Conservation (phyloP, 2,329 filamentous ascomycete genomes). For the Penicillium sp. region DNA sequence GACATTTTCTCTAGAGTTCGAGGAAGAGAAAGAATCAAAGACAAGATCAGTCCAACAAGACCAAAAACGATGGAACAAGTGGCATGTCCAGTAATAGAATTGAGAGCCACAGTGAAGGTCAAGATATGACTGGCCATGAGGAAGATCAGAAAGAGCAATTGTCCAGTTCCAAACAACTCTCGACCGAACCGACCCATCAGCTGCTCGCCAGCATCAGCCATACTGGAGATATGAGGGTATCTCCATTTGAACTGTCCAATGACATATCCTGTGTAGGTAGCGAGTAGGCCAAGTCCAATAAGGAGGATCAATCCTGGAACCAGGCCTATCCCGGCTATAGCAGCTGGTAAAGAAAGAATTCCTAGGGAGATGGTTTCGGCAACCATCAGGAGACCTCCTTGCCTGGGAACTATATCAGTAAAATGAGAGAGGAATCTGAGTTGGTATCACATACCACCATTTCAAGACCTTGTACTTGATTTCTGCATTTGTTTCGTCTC, state of each 20-base stretch:
- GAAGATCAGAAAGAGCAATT: too few relatives aligned
- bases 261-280: constrained; percentile 29
- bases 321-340: constrained; percentile 52
- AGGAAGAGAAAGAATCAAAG: constrained; percentile 56
- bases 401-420: background rate
- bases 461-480: background rate
- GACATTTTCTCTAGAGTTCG: constrained; percentile 60
- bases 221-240: too few relatives aligned
- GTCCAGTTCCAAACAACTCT: too few relatives aligned
- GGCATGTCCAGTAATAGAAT: constrained; percentile 57
- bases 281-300: constrained; percentile 50
- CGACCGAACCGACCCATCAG: too few relatives aligned
- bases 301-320: constrained; percentile 53
- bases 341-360: constrained; percentile 53
- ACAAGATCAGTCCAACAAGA: constrained; percentile 56
- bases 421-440: background rate
- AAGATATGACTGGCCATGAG: too few relatives aligned
- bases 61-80: constrained; percentile 62
- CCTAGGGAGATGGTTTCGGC: constrained; percentile 57
- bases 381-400: constrained; percentile 46
- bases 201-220: too few relatives aligned
- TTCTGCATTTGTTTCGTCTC: background rate
- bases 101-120: constrained; percentile 56
- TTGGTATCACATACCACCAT: background rate
- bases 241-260: too few relatives aligned